A percentile compares a stretch with the other conserved stretches of the same genome.
Evolutionary conservation across 2,329 filamentous ascomycete species (phyloP).

Genomic region (Paracoccidioides brasiliensis): DNA sequence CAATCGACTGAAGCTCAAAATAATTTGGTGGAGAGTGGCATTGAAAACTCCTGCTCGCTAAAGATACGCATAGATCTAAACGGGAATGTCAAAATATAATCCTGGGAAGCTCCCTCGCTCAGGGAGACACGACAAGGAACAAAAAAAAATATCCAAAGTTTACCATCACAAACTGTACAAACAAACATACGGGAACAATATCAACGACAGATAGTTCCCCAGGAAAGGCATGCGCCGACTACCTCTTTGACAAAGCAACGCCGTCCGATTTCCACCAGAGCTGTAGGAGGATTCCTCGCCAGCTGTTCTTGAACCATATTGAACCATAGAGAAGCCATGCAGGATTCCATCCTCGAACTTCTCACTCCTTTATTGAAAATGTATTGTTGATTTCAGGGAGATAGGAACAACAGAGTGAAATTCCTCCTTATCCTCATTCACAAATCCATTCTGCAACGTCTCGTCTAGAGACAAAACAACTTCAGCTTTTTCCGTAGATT

Average conservation of each 20-base stretch:
- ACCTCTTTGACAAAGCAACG: not conserved
- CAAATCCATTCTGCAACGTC: not conserved
- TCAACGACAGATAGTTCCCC: not conserved
- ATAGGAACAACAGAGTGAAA: conserved; percentile 30
- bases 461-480: not conserved
- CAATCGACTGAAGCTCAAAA: too few relatives aligned
- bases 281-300: not conserved
- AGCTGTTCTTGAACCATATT: not conserved
- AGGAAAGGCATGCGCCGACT: not conserved
- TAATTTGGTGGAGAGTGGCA: too few relatives aligned
- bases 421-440: conserved; percentile 22
- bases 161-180: not conserved
- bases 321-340: not conserved
- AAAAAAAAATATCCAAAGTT: not conserved
- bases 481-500: not conserved
- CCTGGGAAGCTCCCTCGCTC: not conserved
- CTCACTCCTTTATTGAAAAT: not conserved
- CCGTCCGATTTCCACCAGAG: not conserved
- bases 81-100: too few relatives aligned
- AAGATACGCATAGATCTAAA: too few relatives aligned
- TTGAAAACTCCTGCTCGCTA: too few relatives aligned
- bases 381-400: conserved; percentile 6
- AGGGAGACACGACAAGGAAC: not conserved
- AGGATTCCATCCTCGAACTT: not conserved
- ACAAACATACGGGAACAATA: not conserved